Conservation (phyloP, 2,329 filamentous ascomycete genomes). For the Fusarium nematophilum region DNA sequence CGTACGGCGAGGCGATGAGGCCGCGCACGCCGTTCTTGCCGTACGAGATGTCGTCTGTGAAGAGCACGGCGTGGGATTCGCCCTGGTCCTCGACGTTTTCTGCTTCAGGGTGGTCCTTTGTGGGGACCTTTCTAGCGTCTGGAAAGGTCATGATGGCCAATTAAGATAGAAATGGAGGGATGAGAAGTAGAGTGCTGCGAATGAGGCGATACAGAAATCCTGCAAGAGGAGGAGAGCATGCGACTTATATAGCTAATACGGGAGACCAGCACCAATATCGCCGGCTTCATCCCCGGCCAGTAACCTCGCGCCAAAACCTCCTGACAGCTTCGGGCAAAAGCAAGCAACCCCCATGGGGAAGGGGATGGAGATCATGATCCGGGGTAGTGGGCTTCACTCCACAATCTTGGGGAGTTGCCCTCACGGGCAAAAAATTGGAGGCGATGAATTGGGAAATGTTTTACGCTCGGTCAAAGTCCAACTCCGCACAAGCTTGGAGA, state of each 20-base stretch:
- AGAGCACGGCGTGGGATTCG: background rate
- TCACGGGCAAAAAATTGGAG: background rate
- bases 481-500: too few relatives aligned
- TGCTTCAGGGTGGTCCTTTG: background rate
- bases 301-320: background rate
- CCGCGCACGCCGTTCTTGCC: slow-evolving; percentile 7
- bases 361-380: background rate
- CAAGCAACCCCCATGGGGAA: background rate
- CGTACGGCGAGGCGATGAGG: slow-evolving; percentile 42
- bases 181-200: too few relatives aligned
- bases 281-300: too few relatives aligned
- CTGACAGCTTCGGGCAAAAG: too few relatives aligned
- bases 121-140: background rate
- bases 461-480: background rate
- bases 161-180: too few relatives aligned
- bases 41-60: slow-evolving; percentile 7
- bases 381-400: background rate
- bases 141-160: background rate
- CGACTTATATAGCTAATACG: too few relatives aligned
- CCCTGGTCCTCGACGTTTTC: background rate
- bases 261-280: too few relatives aligned
- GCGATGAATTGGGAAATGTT: background rate
- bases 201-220: too few relatives aligned
- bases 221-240: too few relatives aligned
- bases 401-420: background rate